Base-by-base conservation (phyloP, 192 early-diverging fungal species). In the Linnemannia zychae region DNA sequence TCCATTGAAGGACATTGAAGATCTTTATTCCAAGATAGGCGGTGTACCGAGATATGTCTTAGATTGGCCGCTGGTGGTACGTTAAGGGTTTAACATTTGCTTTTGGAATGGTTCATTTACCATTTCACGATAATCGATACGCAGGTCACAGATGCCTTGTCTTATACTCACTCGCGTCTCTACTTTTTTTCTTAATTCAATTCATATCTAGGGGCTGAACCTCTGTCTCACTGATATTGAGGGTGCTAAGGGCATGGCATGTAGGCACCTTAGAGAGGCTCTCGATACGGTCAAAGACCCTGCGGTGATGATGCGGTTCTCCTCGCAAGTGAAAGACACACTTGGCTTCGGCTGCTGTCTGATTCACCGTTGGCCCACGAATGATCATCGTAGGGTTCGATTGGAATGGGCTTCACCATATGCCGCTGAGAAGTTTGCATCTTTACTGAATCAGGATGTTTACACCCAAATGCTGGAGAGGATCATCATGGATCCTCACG, bases 401-500 rank as follows among this genome's bases (percentile, higher is more conserved):
- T 74, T 77, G 69, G 69, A 71, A 67, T 84, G 82, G 82, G 82
- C 82, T 47, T 84, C 82, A 40, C 36, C 28, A 49, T 53, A 63
- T 73, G 48, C 78, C 67, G 46, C 31, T 33, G 72, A 84, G 18
- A 47, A 34, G 40, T 28, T 78, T 37, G 40, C 63, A 17, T 67
- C 28, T 47, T 52, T 34, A 53, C 47, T 83, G 37, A 48, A 52
- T 22, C 44, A 74, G 40, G 52, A 50, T 68, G 67, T 46, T 60
- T 77, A 36, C 47, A 67, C 31, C 6, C 40, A 68, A 50, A 77
- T 77, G n/a, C 66, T 73, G 53, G 63, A 74, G 52, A 83, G 52
- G 40, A 63, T 40, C 46, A 65, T 77, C 50, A 49, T 28, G 47
- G 28, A 50, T 46, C 24, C 47, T 24, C 34, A 31, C 31, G 46